These are phyloP conservation scores for Spongispora temasekensis DNA, from an alignment of 1,284 basidiomycete genomes.

Conservation along the genomic window DNA sequence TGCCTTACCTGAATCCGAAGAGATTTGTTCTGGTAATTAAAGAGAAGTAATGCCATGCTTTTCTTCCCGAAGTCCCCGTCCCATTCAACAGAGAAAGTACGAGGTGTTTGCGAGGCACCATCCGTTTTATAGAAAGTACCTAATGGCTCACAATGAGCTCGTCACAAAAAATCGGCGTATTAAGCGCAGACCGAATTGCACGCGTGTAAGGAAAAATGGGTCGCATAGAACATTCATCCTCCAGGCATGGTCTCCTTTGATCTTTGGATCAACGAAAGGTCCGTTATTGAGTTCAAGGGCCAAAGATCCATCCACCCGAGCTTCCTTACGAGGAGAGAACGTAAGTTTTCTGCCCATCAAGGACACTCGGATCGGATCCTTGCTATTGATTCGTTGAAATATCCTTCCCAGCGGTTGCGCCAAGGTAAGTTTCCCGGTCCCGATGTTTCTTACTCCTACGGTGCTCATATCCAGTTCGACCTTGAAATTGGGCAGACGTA, in stretches of 20 bases:
- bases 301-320: constrained; percentile 20
- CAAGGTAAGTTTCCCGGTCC: constrained; percentile 52
- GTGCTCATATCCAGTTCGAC: constrained; percentile 50
- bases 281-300: constrained; percentile 51
- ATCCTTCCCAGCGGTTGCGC: constrained; percentile 41
- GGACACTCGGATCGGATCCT: constrained; percentile 38
- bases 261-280: constrained; percentile 59
- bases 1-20: constrained; percentile 57
- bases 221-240: constrained; percentile 48
- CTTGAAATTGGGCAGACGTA: constrained; percentile 54
- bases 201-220: constrained; percentile 51
- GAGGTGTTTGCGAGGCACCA: constrained; percentile 41
- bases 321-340: constrained; percentile 22
- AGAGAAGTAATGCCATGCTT: constrained; percentile 53
- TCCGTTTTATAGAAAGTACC: constrained; percentile 33
- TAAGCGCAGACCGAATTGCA: constrained; percentile 59
- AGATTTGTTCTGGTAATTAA: constrained; percentile 66
- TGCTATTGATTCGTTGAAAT: constrained; percentile 46
- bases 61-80: constrained; percentile 43
- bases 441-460: constrained; percentile 54
- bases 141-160: constrained; percentile 6
- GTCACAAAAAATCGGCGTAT: not conserved
- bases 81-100: constrained; percentile 69
- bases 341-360: constrained; percentile 39
- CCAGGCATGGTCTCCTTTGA: constrained; percentile 52